Evolutionary conservation across 495 filamentous ascomycete species (phyloP).

Genomic region (Penicillium simplicissimum): DNA sequence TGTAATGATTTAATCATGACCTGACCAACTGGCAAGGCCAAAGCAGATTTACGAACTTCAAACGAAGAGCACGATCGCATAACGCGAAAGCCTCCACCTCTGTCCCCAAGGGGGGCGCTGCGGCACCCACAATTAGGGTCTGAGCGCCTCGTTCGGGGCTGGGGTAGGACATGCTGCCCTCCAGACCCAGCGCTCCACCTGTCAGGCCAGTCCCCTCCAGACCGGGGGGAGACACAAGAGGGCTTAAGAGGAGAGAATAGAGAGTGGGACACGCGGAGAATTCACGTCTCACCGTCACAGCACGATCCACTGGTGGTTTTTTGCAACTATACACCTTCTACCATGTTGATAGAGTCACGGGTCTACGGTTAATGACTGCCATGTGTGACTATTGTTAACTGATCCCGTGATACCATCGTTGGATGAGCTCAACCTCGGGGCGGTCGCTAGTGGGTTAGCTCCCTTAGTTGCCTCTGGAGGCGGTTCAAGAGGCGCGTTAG

Average conservation of each 20-base stretch:
- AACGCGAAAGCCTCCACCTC: background rate
- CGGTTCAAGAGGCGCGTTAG: background rate
- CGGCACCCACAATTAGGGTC: background rate
- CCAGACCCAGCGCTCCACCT: background rate
- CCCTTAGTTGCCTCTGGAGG: slow-evolving; percentile 1
- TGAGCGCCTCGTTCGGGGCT: background rate
- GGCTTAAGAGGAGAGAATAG: background rate
- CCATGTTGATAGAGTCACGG: background rate
- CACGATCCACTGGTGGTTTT: background rate
- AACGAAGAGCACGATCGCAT: background rate
- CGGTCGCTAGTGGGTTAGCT: background rate
- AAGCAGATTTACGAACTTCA: no score
- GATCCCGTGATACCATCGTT: background rate
- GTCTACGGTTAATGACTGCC: background rate
- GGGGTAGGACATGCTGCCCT: slow-evolving; percentile 5
- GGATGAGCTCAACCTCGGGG: background rate
- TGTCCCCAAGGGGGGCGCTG: background rate
- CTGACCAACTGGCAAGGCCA: background rate
- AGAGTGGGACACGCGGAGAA: background rate
- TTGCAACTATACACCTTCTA: background rate
- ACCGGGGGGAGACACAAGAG: background rate
- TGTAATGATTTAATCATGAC: background rate
- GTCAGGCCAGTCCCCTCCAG: background rate
- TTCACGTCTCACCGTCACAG: slow-evolving; percentile 1
- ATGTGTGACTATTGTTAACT: background rate